A percentile compares a stretch with the other conserved stretches of the same genome.
These are phyloP conservation scores for Lentinula lateritia DNA, from an alignment of 768 basidiomycete species.

Conservation along the genomic window DNA sequence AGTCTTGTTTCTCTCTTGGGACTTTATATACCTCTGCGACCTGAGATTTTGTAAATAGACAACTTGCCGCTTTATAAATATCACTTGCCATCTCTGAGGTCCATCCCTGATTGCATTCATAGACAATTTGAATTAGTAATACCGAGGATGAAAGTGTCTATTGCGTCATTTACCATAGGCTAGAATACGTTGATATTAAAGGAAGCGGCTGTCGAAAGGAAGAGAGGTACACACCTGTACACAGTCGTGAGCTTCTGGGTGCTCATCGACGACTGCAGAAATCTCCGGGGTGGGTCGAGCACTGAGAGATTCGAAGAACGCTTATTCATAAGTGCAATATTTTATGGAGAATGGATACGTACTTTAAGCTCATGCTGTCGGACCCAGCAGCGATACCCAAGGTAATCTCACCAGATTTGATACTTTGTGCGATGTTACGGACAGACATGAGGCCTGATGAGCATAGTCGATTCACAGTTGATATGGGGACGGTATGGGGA, in stretches of 20 bases:
- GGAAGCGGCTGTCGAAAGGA: too few relatives aligned
- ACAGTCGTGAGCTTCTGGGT: constrained; percentile 68
- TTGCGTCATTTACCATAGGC: not conserved
- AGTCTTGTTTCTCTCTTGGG: constrained; percentile 79
- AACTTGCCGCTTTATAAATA: not conserved
- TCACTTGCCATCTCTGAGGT: constrained; percentile 65
- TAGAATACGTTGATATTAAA: not conserved
- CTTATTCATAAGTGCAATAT: constrained; percentile 1
- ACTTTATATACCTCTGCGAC: constrained; percentile 78
- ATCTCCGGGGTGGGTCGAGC: constrained; percentile 72
- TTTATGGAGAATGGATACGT: constrained; percentile 18
- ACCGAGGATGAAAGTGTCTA: not conserved
- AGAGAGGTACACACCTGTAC: constrained; percentile 45
- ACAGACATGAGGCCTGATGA: constrained; percentile 95
- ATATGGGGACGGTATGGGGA: constrained; percentile 81
- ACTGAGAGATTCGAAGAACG: constrained; percentile 28
- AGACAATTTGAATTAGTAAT: not conserved
- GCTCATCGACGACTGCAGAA: constrained; percentile 47
- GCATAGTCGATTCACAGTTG: constrained; percentile 89
- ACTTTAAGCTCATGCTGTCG: constrained; percentile 84
- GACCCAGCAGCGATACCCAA: constrained; percentile 82
- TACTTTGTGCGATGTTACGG: constrained; percentile 81
- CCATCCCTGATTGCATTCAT: constrained; percentile 75
- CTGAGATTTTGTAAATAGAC: not conserved
- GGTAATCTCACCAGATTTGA: constrained; percentile 76